phyloP scores from a whole-genome alignment of 1,284 basidiomycete genomes.

The Agroathelia rolfsii region DNA sequence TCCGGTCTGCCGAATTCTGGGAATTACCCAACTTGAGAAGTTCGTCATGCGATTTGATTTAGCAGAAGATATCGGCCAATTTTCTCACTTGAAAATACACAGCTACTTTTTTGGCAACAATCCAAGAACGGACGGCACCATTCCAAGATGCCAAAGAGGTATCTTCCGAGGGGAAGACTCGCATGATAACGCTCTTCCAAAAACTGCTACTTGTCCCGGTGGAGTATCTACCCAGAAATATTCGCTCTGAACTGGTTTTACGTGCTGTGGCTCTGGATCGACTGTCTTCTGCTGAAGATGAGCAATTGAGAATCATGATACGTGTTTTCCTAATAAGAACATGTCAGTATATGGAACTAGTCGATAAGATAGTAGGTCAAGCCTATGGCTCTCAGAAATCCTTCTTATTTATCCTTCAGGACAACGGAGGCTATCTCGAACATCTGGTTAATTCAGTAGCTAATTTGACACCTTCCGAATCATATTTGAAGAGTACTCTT shows the following conservation, averaged over 20 bases:
- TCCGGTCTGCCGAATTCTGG: slow-evolving; percentile 63
- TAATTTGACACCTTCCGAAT: too few species aligned
- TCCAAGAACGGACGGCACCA: slow-evolving; percentile 15
- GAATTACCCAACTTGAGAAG: slow-evolving; percentile 53
- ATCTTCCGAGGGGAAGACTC: slow-evolving; percentile 8
- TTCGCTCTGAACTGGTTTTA: slow-evolving; percentile 37
- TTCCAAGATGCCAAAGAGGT: slow-evolving; percentile 16
- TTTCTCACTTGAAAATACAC: not conserved
- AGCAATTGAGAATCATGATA: slow-evolving; percentile 21
- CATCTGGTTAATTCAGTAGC: slow-evolving; percentile 16
- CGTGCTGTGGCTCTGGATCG: slow-evolving; percentile 38
- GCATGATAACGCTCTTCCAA: slow-evolving; percentile 16
- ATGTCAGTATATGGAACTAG: slow-evolving; percentile 24
- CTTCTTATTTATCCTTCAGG: slow-evolving; percentile 9
- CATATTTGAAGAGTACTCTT: too few species aligned
- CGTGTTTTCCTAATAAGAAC: slow-evolving; percentile 40
- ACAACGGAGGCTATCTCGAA: slow-evolving; percentile 24
- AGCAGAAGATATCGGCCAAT: slow-evolving; percentile 8
- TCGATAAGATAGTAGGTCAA: slow-evolving; percentile 27
- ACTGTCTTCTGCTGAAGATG: slow-evolving; percentile 11
- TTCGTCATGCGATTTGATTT: slow-evolving; percentile 23
- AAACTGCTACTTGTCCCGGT: slow-evolving; percentile 41
- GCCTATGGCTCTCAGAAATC: slow-evolving; percentile 12
- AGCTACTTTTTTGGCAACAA: slow-evolving; percentile 20
- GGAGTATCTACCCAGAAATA: slow-evolving; percentile 47